Percentiles rank a stretch among this genome's conserved stretches.
phyloP scores from a whole-genome alignment of 306 rosid genomes.

The Cicer pinnatifidum region DNA sequence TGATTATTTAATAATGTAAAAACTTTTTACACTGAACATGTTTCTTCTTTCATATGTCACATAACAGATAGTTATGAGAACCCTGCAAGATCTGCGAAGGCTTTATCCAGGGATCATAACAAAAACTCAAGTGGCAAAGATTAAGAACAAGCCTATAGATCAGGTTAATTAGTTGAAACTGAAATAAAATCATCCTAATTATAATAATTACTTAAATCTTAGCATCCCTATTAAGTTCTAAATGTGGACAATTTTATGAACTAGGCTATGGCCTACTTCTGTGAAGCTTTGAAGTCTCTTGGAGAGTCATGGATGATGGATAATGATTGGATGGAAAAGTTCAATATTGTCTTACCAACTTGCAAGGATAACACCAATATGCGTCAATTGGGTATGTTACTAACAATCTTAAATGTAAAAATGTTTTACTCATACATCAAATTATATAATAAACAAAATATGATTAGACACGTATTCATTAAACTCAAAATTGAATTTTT shows the following conservation, averaged over 20 bases:
- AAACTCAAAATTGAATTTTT: neutral
- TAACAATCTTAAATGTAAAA: constrained; percentile 4
- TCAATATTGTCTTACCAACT: constrained; percentile 46
- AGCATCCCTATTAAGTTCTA: neutral
- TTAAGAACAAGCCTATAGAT: constrained; percentile 50
- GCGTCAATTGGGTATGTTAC: constrained; percentile 56
- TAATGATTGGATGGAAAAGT: constrained; percentile 44
- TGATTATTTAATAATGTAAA: too few relatives aligned
- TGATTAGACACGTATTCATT: too few relatives aligned
- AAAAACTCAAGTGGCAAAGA: constrained; percentile 46
- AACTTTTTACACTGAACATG: too few relatives aligned
- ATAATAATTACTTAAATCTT: neutral
- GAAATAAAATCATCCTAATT: neutral
- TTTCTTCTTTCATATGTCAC: neutral
- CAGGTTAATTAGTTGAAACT: constrained; percentile 46
- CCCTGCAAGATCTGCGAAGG: constrained; percentile 65
- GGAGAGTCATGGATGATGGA: constrained; percentile 70
- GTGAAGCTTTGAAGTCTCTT: constrained; percentile 60
- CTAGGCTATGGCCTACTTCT: constrained; percentile 61
- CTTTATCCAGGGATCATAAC: constrained; percentile 58
- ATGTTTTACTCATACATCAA: neutral
- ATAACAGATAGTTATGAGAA: constrained; percentile 62
- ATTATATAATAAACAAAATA: too few relatives aligned
- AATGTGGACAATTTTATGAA: neutral
- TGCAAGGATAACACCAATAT: constrained; percentile 50